phyloP scores from a whole-genome alignment of 495 filamentous ascomycete species.

The Penicillium subrubescens region DNA sequence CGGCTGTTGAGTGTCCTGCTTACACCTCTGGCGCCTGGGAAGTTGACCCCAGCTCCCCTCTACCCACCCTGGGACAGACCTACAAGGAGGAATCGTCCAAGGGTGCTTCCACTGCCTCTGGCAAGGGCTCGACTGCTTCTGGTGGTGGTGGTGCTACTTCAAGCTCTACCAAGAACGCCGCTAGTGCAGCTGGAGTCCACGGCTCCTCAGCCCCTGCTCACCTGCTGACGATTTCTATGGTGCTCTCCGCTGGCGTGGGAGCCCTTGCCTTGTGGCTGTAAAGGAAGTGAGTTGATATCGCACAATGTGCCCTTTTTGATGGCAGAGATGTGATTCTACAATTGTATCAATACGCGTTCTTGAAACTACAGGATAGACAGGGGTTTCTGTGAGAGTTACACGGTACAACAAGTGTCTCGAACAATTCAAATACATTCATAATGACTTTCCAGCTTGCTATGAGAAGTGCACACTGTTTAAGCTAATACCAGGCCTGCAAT shows the following conservation, averaged over 20 bases:
- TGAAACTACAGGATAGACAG: constrained; percentile 19
- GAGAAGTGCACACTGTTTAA: not conserved
- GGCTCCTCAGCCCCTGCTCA: constrained; percentile 24
- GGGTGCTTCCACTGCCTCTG: constrained; percentile 9
- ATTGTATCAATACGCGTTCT: constrained; percentile 29
- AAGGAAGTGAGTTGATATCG: not conserved
- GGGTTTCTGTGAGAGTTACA: not conserved
- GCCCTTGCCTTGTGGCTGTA: constrained; percentile 29
- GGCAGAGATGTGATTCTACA: not conserved
- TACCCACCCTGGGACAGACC: constrained; percentile 67
- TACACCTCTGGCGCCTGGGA: constrained; percentile 71
- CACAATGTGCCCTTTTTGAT: not conserved
- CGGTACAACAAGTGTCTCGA: not conserved
- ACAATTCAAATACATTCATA: not conserved
- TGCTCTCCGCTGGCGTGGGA: constrained; percentile 27
- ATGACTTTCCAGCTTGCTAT: not conserved
- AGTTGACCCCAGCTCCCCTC: constrained; percentile 64
- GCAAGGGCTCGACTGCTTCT: constrained; percentile 16
- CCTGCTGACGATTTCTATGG: constrained; percentile 24
- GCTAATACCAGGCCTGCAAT: not conserved
- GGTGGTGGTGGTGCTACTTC: constrained; percentile 16
- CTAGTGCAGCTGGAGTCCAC: constrained; percentile 15
- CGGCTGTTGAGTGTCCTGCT: constrained; percentile 64
- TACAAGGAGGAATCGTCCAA: constrained; percentile 18
- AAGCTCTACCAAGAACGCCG: constrained; percentile 22